phyloP scores from a whole-genome alignment of 2,329 filamentous ascomycete species.

The Rhinocladiella similis region DNA sequence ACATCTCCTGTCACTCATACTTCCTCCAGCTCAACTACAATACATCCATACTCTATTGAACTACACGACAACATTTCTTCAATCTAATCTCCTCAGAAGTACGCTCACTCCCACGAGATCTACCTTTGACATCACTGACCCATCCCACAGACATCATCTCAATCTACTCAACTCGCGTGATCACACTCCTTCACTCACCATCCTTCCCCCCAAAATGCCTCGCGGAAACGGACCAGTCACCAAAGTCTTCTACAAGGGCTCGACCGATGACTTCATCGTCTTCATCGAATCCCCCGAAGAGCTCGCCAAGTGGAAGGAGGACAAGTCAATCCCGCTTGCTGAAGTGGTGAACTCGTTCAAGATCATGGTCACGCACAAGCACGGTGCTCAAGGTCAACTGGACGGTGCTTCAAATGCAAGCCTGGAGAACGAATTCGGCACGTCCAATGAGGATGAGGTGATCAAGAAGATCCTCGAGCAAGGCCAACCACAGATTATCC shows the following conservation, averaged over 20 bases:
- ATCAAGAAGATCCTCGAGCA: slow-evolving; percentile 79
- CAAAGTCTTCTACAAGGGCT: slow-evolving; percentile 87
- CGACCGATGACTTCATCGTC: slow-evolving; percentile 67
- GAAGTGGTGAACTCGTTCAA: slow-evolving; percentile 87
- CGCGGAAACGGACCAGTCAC: slow-evolving; percentile 68
- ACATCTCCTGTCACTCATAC: no score
- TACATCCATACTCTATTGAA: no score
- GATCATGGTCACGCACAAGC: slow-evolving; percentile 85
- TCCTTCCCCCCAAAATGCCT: slow-evolving; percentile 54
- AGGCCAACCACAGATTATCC: slow-evolving; percentile 65
- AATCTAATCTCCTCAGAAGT: no score
- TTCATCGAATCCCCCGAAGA: slow-evolving; percentile 62
- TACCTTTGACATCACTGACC: neutral
- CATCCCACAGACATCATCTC: neutral
- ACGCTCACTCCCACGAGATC: no score
- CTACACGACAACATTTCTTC: no score
- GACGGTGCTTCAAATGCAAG: slow-evolving; percentile 73
- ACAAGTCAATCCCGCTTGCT: slow-evolving; percentile 71
- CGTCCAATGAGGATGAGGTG: slow-evolving; percentile 73
- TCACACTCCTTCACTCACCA: neutral
- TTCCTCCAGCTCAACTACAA: no score
- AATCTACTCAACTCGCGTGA: slow-evolving; percentile 1
- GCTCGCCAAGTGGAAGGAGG: slow-evolving; percentile 78
- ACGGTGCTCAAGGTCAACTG: slow-evolving; percentile 78
- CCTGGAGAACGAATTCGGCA: slow-evolving; percentile 86